phyloP scores from a whole-genome alignment of 108 stramenopile species.

The Pseudonitzschia pungens region DNA sequence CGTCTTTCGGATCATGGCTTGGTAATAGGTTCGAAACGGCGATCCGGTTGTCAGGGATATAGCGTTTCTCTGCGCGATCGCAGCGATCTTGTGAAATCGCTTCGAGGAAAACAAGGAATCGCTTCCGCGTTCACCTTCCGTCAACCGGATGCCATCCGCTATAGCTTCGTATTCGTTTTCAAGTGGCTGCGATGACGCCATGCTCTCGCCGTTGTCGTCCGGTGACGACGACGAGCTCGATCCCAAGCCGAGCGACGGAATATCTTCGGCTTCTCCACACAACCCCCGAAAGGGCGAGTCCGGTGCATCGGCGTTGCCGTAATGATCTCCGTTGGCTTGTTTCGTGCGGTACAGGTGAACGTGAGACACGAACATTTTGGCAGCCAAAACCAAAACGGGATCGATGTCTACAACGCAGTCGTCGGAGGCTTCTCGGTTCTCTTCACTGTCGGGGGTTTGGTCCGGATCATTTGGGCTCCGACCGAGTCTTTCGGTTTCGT shows the following conservation, averaged over 20 bases:
- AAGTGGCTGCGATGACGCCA: background rate
- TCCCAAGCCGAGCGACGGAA: background rate
- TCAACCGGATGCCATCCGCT: background rate
- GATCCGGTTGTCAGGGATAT: constrained; percentile 36
- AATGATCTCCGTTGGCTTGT: too few species aligned
- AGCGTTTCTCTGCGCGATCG: constrained; percentile 41
- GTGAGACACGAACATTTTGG: constrained; percentile 3
- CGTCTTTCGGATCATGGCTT: constrained; percentile 28
- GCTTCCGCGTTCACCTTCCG: background rate
- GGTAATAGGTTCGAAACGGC: constrained; percentile 47
- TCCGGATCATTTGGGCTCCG: background rate
- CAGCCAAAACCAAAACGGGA: constrained; percentile 2
- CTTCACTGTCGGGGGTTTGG: background rate
- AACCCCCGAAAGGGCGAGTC: background rate
- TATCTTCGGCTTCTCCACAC: constrained; percentile 1
- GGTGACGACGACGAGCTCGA: background rate
- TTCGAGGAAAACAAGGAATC: constrained; percentile 23
- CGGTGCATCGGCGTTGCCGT: background rate
- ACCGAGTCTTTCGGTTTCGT: background rate
- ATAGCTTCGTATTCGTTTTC: constrained; percentile 10
- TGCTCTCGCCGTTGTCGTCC: background rate
- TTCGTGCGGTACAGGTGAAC: background rate
- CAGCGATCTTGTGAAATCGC: constrained; percentile 21
- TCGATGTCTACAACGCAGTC: background rate
- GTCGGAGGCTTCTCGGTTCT: background rate